phyloP scores from a whole-genome alignment of 140 eudicot genomes.

The Flaveria floridana region DNA sequence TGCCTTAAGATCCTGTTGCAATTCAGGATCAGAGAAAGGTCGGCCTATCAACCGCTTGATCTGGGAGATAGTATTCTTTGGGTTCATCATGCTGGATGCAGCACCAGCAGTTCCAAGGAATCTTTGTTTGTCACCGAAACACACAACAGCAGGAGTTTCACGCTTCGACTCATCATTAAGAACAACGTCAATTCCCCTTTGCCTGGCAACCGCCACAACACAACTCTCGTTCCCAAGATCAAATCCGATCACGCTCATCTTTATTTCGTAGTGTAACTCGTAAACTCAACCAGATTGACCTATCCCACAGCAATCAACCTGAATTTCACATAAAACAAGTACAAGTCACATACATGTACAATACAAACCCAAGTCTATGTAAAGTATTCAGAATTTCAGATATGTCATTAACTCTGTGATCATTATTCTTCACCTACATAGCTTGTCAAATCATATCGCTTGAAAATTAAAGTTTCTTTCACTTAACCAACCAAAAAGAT shows the following conservation, averaged over 20 bases:
- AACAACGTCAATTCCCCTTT: constrained; percentile 74
- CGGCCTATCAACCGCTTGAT: constrained; percentile 75
- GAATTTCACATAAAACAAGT: too few relatives aligned
- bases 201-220: constrained; percentile 90
- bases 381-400: too few relatives aligned
- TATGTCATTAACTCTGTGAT: too few relatives aligned
- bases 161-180: constrained; percentile 78
- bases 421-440: too few relatives aligned
- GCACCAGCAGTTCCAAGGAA: constrained; percentile 88
- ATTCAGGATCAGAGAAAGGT: constrained; percentile 67
- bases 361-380: too few relatives aligned
- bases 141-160: constrained; percentile 81
- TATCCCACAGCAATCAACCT: too few relatives aligned
- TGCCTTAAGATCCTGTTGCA: constrained; percentile 69
- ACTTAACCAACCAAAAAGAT: too few relatives aligned
- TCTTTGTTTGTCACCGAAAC: constrained; percentile 84
- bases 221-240: constrained; percentile 81
- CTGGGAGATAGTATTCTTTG: constrained; percentile 74
- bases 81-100: constrained; percentile 76
- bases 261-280: constrained; percentile 23
- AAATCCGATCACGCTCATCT: constrained; percentile 86
- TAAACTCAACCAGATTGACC: not conserved
- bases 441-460: too few relatives aligned
- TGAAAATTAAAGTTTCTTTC: too few relatives aligned
- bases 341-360: too few relatives aligned